Base-by-base conservation (phyloP, 768 basidiomycete species). In the Ramaria rubella region DNA sequence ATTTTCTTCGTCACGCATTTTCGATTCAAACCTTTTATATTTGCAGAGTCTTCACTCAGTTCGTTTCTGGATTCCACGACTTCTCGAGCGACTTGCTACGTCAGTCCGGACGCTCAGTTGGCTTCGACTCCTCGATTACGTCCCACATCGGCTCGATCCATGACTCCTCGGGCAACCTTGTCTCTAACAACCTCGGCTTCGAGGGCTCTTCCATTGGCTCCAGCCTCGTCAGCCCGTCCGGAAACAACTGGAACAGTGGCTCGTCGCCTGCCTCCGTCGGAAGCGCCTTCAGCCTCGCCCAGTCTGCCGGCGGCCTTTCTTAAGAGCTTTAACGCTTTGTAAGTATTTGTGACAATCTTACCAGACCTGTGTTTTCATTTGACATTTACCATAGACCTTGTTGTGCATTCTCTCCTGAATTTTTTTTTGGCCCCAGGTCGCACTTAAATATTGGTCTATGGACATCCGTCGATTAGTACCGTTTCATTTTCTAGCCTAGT, bases 181-280 rank as follows among this genome's bases (percentile, higher is more conserved):
- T 27, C 46, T 43, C 38, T 24, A 30, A 54, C 36, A 40, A 58
- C 50, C 52, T 58, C 40, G 43, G 43, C 17, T 58, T 70, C 40
- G 15, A 45, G 7, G 49, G 54, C 4, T 19, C 17, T 24, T 17
- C 24, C 56, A 64, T 76, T 49, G 76, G 77, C 27, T 61, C 58
- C 50, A 68, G 72, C 58, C 73, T 69, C 42, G 68, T 76, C 46
- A 60, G 72, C 54, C 65, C 71, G 34, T 49, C 57, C 11, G 75
- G 74, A 58, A 62, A 62, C 65, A 77, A 77, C 72, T 79, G 77
- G 76, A 59, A 68, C 45, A 64, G 68, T 30, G 40, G 27, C 21
- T 34, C 58, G 19, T 61, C 60, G 12, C 60, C 60, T n/a, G 42
- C 52, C 4, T 46, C 52, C 19, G 60, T 56, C 36, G 43, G 46